Percentiles rank a stretch among this genome's conserved stretches.
Evolutionary conservation across 78 protist genomes (phyloP).

Genomic region (Cavenderia fasciculata): DNA sequence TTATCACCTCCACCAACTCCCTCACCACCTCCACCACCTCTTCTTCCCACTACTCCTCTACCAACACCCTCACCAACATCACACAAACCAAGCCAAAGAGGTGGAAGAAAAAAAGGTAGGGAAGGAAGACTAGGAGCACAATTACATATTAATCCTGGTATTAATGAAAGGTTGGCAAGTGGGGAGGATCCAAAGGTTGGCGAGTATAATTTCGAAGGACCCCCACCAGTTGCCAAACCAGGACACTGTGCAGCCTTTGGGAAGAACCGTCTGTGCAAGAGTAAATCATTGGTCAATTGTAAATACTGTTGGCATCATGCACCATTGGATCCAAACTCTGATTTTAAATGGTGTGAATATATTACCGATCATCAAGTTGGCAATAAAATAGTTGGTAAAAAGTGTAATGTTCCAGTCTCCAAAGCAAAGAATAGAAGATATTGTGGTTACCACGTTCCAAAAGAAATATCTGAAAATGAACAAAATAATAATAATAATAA

Average conservation of each 20-base stretch:
- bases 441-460: constrained; percentile 19
- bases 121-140: not conserved
- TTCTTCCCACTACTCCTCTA: too few relatives aligned
- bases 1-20: too few relatives aligned
- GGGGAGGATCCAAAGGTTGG: not conserved
- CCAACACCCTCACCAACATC: too few relatives aligned
- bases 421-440: not conserved
- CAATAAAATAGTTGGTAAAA: too few relatives aligned
- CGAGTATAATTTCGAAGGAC: not conserved
- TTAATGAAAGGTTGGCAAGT: too few relatives aligned
- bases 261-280: constrained; percentile 50
- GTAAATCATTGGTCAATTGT: constrained; percentile 36
- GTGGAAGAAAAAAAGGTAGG: not conserved
- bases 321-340: constrained; percentile 62
- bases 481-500: too few relatives aligned
- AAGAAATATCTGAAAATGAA: too few relatives aligned
- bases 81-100: not conserved
- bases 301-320: constrained; percentile 78
- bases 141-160: not conserved
- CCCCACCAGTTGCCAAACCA: not conserved
- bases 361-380: not conserved
- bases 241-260: constrained; percentile 39
- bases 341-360: constrained; percentile 9
- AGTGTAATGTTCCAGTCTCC: constrained; percentile 21
- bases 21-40: too few relatives aligned